Base-by-base conservation (phyloP, 225 moss, liverwort and hornwort species). In the Marchantia polymorpha region DNA sequence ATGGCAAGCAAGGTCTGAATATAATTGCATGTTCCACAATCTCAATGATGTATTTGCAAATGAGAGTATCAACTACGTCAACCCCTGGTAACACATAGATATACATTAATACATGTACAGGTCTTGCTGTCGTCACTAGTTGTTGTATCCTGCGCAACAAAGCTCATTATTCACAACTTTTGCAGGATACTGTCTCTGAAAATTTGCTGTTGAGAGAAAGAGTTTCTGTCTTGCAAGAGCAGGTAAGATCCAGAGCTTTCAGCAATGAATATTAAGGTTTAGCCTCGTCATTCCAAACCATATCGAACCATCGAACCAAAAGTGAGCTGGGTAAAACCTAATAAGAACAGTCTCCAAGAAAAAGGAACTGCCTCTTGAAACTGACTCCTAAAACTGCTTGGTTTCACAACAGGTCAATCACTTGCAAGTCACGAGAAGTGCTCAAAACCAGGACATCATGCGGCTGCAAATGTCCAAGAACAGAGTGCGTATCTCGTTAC, bases 371-470 rank as follows among this genome's bases (percentile, higher is more conserved):
- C 5, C 2, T 39, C 7, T 46, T 69, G 2, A 3, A 69, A 39
- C 50, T 52, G n/a, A 0, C n/a, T 25, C 20, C 13, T 52, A 4
- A 49, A 51, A 22, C 52, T 10, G 54, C 58, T 58, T 59, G 23
- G 70, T n/a, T 73, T 83, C 52, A 51, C 51, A 78, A 80, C 92
- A 94, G 93, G 87, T 91, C 12, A 90, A 83, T 70, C 89, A 87
- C 46, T 79, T 94, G 84, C 90, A 91, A 65, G 86, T 92, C 54
- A 87, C 92, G 66, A 92, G 92, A 73, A 89, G 90, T 85, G 68
- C 88, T 25, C 93, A 94, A 83, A 92, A 94, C 61, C 92, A 92
- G 79, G 93, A 94, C 81, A 91, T 94, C 64, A 89, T 91, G 88
- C 84, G 89, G 49, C 89, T 94, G 25, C 93, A 92, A 74, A 72